Evolutionary conservation across 768 basidiomycete genomes (phyloP).

Genomic region (Phylloporus arenicola): DNA sequence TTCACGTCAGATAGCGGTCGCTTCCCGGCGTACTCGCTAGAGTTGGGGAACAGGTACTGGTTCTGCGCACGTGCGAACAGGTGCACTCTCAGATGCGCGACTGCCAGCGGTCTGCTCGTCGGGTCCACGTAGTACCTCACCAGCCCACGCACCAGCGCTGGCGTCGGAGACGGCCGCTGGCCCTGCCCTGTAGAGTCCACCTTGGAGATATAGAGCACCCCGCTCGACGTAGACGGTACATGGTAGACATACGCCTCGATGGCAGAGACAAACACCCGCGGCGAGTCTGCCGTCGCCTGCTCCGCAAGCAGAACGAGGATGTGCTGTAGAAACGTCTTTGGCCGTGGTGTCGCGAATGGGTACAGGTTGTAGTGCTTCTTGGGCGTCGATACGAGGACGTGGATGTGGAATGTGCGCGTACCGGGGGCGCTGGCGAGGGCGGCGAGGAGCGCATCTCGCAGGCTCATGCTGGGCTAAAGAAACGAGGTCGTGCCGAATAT

Average conservation of each 20-base stretch:
- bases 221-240: constrained; percentile 60
- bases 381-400: constrained; percentile 66
- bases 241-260: constrained; percentile 76
- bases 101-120: constrained; percentile 52
- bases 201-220: constrained; percentile 87
- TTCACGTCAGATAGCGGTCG: constrained; percentile 68
- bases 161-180: constrained; percentile 58
- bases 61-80: constrained; percentile 85
- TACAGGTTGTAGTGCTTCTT: constrained; percentile 65
- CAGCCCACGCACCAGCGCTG: constrained; percentile 60
- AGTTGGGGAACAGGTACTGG: constrained; percentile 94
- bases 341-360: constrained; percentile 65
- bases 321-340: constrained; percentile 67
- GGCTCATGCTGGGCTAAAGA: constrained; percentile 32
- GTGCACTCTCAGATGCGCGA: constrained; percentile 68
- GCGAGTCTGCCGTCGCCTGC: constrained; percentile 42
- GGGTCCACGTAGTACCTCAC: constrained; percentile 60
- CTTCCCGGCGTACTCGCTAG: constrained; percentile 63
- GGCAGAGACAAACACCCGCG: constrained; percentile 66
- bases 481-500: neutral
- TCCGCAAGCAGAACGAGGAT: constrained; percentile 73
- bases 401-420: constrained; percentile 65
- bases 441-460: constrained; percentile 59
- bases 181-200: constrained; percentile 88
- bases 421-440: constrained; percentile 57